Evolutionary conservation across 192 early-diverging fungal species (phyloP), one percentile per base, ranked within the genome.

Genomic region (Gryganskiella cystojenkinii): DNA sequence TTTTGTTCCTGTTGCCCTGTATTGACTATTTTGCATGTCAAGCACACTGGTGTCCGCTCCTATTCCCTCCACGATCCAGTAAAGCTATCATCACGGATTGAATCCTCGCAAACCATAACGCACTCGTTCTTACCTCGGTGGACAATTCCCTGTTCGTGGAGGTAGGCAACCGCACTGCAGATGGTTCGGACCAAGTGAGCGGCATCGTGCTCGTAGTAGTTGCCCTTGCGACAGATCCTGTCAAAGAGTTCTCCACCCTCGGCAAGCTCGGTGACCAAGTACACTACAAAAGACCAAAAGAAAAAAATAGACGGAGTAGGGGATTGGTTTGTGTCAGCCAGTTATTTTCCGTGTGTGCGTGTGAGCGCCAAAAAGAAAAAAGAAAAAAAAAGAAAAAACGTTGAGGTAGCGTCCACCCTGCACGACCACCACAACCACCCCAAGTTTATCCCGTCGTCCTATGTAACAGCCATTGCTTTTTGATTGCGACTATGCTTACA

Each of bases 231-330:
- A 69, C 79, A 88, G 56, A 99, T 93, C 34, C 92, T 84, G 67
- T 98, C 93, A 78, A 98, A 98, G 30, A 99, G 81, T 81, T 99
- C 98, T 25, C 96, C 96, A 34, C 98, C 98, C 7, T 85, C 86
- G 31, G 90, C 92, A 50, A 91, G 79, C 66, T 94, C 94, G 10
- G 88, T 93, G 15, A 95, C 87, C 37, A 95, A 64, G 62, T 95
- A 95, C 46, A 92, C 87, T 90, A 59, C 42, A 55, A 42, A n/a
- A 30, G 3, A 25, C 11, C 14, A 37, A n/a, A 25, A 5, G 33
- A 7, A 61, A 59, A 3, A 37, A 47, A 37, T 47, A 42, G 8
- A 14, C 11, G 33, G 10, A 17, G 14, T 6, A 52, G 22, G 17
- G 50, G 50, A 66, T 35, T 8, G 31, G 17, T 19, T 40, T 40